A percentile compares a stretch with the other conserved stretches of the same genome.
These are phyloP conservation scores for Monosporascus sp. DNA, from an alignment of 2,329 filamentous ascomycete species.

Conservation along the genomic window DNA sequence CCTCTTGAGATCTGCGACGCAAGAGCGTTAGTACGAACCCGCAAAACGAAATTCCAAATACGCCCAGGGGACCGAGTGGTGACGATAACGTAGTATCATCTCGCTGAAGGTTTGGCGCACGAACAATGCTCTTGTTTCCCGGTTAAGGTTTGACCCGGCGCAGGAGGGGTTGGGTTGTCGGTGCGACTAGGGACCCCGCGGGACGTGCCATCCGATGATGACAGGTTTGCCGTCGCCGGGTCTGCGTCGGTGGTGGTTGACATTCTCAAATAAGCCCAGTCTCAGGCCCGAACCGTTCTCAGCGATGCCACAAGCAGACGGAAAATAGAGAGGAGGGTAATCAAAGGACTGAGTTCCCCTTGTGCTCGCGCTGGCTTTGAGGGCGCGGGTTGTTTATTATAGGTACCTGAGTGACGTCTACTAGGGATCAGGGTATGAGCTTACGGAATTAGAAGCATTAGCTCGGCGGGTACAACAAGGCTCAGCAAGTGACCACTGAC, in stretches of 20 bases:
- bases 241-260: not conserved
- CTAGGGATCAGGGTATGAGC: no score
- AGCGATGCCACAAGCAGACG: not conserved
- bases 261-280: not conserved
- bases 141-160: constrained; percentile 56
- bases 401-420: no score
- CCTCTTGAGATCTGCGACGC: constrained; percentile 74
- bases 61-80: not conserved
- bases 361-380: not conserved
- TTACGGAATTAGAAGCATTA: no score
- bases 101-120: constrained; percentile 22
- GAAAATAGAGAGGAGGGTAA: not conserved
- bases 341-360: not conserved
- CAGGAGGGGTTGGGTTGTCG: constrained; percentile 13
- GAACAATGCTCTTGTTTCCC: constrained; percentile 97
- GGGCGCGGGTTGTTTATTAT: no score
- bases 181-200: not conserved
- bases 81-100: no score
- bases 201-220: not conserved
- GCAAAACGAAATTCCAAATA: not conserved
- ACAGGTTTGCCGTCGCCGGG: not conserved
- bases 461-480: no score
- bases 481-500: no score
- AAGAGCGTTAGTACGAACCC: constrained; percentile 12
- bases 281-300: not conserved